Evolutionary conservation across 176 grass and related monocot species (phyloP).

Genomic region (Cenchrus purpureus): DNA sequence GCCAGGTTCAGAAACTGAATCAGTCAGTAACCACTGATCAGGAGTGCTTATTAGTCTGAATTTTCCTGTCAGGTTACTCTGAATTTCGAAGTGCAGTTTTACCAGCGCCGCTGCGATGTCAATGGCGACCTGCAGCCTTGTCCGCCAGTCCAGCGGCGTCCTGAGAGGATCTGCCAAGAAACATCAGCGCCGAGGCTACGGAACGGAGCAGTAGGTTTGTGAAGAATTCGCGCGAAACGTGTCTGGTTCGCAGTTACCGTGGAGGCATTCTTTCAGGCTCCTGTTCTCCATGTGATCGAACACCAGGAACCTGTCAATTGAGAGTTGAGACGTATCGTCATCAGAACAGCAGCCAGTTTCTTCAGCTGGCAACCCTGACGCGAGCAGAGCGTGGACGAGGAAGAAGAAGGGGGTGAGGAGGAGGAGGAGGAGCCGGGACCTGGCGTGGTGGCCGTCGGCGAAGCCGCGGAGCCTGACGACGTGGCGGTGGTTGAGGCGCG

Average conservation of each 20-base stretch:
- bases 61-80: no score
- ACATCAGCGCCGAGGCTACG: background rate
- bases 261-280: constrained; percentile 81
- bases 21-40: no score
- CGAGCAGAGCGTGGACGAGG: background rate
- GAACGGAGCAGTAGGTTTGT: no score
- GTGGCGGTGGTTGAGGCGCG: constrained; percentile 83
- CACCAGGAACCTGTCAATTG: constrained; percentile 77
- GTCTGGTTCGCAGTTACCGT: constrained; percentile 51
- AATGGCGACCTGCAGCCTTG: constrained; percentile 79
- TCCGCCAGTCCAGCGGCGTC: constrained; percentile 90
- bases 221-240: constrained; percentile 21
- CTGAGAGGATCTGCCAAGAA: constrained; percentile 74
- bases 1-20: constrained; percentile 28
- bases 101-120: constrained; percentile 96
- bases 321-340: background rate
- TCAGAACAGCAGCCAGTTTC: no score
- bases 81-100: background rate
- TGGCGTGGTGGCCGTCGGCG: constrained; percentile 55
- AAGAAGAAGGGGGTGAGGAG: no score
- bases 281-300: constrained; percentile 92
- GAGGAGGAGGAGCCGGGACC: background rate
- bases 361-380: background rate
- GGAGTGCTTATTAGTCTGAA: background rate
- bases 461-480: constrained; percentile 80